phyloP scores from a whole-genome alignment of 148 eudicot genomes.

The Drosera capensis region DNA sequence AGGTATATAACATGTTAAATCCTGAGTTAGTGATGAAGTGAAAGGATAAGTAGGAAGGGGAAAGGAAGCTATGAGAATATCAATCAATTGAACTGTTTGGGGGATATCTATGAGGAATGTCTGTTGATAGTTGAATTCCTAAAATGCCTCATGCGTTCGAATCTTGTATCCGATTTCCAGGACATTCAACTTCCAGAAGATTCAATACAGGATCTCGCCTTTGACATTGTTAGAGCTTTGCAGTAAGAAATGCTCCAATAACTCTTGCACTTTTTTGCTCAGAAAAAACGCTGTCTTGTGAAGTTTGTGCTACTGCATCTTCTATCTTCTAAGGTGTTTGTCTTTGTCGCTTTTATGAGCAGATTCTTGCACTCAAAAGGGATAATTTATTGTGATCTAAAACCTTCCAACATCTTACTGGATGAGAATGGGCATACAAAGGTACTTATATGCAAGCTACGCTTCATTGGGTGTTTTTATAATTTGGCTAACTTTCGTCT shows the following conservation, averaged over 20 bases:
- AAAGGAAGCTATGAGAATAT: no score
- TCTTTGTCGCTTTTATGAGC: background rate
- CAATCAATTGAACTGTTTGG: no score
- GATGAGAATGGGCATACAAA: conserved; percentile 91
- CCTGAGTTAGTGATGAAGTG: no score
- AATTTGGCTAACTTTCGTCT: conserved; percentile 1
- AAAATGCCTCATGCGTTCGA: background rate
- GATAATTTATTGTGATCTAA: conserved; percentile 81
- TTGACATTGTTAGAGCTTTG: conserved; percentile 61
- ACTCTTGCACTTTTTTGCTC: background rate
- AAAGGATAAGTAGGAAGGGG: no score
- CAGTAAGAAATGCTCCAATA: conserved; percentile 68
- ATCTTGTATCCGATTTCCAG: conserved; percentile 23
- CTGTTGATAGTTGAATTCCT: background rate
- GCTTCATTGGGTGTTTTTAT: conserved; percentile 1
- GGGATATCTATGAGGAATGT: background rate
- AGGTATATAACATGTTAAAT: no score
- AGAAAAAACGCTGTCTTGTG: conserved; percentile 6
- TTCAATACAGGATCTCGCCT: conserved; percentile 71
- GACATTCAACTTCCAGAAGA: conserved; percentile 93
- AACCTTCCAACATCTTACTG: conserved; percentile 85
- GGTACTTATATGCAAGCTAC: conserved; percentile 16
- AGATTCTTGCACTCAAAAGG: conserved; percentile 93
- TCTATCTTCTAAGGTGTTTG: background rate
- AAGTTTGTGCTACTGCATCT: background rate